Percentiles rank a stretch among this genome's conserved stretches.
phyloP scores from a whole-genome alignment of 805 yeast genomes.

The Wickerhamomyces canadensis region DNA sequence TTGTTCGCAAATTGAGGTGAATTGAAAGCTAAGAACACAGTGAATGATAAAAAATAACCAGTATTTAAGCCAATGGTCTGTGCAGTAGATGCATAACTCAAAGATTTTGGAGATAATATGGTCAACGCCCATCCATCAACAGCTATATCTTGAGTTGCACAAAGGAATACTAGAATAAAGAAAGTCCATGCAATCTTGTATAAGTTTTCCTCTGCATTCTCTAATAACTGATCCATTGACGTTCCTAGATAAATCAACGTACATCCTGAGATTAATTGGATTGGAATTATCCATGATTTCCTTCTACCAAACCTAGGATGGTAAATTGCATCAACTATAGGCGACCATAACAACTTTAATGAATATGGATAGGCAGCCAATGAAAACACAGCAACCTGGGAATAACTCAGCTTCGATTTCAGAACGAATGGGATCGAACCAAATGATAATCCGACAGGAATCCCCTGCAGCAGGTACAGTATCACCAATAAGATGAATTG shows the following conservation, averaged over 20 bases:
- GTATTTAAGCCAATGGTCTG: slow-evolving; percentile 93
- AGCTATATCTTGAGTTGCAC: slow-evolving; percentile 98
- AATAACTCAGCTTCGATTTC: slow-evolving; percentile 74
- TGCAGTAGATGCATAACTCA: slow-evolving; percentile 93
- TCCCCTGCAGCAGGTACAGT: slow-evolving; percentile 86
- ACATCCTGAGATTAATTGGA: slow-evolving; percentile 74
- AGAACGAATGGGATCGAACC: slow-evolving; percentile 90
- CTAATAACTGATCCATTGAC: slow-evolving; percentile 44
- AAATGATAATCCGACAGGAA: slow-evolving; percentile 93
- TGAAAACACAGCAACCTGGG: slow-evolving; percentile 87
- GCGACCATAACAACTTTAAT: slow-evolving; percentile 89
- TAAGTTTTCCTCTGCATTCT: slow-evolving; percentile 44
- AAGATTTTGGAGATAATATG: slow-evolving; percentile 65
- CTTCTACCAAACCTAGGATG: slow-evolving; percentile 68
- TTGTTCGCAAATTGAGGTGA: slow-evolving; percentile 91
- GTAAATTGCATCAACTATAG: slow-evolving; percentile 87
- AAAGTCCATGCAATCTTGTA: slow-evolving; percentile 60
- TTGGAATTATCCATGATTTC: slow-evolving; percentile 91
- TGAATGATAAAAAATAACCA: slow-evolving; percentile 88
- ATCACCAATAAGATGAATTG: slow-evolving; percentile 70
- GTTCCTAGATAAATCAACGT: slow-evolving; percentile 63
- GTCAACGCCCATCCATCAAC: slow-evolving; percentile 99
- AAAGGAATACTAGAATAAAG: slow-evolving; percentile 72
- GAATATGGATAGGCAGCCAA: slow-evolving; percentile 95
- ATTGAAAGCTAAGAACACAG: slow-evolving; percentile 84